A percentile compares a stretch with the other conserved stretches of the same genome.
Conservation (phyloP, 345 rosid genomes). For the Sonneratia alba region DNA sequence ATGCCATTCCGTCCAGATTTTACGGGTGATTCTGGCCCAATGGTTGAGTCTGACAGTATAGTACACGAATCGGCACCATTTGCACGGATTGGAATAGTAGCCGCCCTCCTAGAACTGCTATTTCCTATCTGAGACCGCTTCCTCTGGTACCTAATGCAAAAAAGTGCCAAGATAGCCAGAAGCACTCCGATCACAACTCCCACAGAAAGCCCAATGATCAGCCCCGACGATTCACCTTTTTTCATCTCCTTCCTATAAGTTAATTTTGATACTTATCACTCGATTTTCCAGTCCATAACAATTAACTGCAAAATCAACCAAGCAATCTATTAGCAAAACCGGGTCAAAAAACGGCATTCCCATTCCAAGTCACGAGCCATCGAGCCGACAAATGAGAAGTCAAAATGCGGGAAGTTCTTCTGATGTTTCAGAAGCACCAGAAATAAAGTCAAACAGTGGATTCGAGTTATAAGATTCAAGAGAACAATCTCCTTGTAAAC, state of each 20-base stretch:
- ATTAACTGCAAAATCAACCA: slow-evolving; percentile 4
- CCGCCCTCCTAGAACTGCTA: slow-evolving; percentile 81
- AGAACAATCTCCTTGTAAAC: not conserved
- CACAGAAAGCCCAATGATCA: slow-evolving; percentile 80
- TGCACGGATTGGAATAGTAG: slow-evolving; percentile 63
- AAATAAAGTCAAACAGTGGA: slow-evolving; percentile 5
- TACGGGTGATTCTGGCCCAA: slow-evolving; percentile 81
- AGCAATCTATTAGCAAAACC: not conserved
- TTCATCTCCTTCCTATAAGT: slow-evolving; percentile 40
- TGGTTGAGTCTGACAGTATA: slow-evolving; percentile 69
- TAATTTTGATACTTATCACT: slow-evolving; percentile 18
- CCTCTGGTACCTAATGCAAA: slow-evolving; percentile 58
- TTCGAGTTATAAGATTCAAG: not conserved
- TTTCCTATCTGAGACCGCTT: slow-evolving; percentile 80
- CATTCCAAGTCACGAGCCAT: not conserved
- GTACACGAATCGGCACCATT: slow-evolving; percentile 73
- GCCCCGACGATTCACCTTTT: slow-evolving; percentile 64
- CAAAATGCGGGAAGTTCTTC: not conserved
- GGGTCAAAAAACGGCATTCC: slow-evolving; percentile 4
- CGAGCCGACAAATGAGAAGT: slow-evolving; percentile 1
- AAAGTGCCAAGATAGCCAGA: slow-evolving; percentile 54
- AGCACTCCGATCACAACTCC: slow-evolving; percentile 94
- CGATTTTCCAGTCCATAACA: slow-evolving; percentile 10
- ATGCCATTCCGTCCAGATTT: slow-evolving; percentile 53
- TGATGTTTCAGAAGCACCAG: slow-evolving; percentile 2